Base-by-base conservation (phyloP, 768 basidiomycete genomes). In the Boletus rex-veris region DNA sequence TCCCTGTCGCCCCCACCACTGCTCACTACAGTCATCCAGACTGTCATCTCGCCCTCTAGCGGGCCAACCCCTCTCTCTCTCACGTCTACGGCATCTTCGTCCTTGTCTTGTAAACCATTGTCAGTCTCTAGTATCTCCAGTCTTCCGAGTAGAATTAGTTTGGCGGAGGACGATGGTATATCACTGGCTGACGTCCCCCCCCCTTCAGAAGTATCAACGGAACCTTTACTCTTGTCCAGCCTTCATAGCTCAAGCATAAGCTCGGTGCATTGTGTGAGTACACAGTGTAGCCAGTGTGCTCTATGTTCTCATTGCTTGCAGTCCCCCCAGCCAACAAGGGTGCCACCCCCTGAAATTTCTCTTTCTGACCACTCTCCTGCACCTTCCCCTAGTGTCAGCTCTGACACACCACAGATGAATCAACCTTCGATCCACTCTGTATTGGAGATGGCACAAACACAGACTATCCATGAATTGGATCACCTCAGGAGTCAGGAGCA, bases 401-500 rank as follows among this genome's bases (percentile, higher is more conserved):
- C 81, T 36, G 75, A 71, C 9, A 82, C 82, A 2, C 82, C 80
- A 0, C 68, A 71, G 15, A 74, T 75, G 5, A 66, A 78, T 44
- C 55, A 51, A 12, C 81, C 84, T 3, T 85, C 83, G 2, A 73
- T 83, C 18, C 74, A 67, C 37, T 74, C 76, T 8, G 66, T 65
- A 37, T 54, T 83, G 26, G 71, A 75, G 38, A 82, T 83, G 7
- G 71, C 76, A 38, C 63, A 65, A 15, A 77, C 74, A 18, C 64
- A 45, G 62, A 62, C 74, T 50, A 67, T 85, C 10, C 82, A 88
- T 48, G 84, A 89, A 48, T 63, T 92, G 12, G 83, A 92, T 59
- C 73, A 78, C 31, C 73, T 75, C 16, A 74, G 88, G 49, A 84
- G 82, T 0, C 75, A 80, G 3, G 88, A 94, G 58, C 80, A 76